Base-by-base conservation (phyloP, 352 stramenopile genomes). In the Phytophthora kernoviae region DNA sequence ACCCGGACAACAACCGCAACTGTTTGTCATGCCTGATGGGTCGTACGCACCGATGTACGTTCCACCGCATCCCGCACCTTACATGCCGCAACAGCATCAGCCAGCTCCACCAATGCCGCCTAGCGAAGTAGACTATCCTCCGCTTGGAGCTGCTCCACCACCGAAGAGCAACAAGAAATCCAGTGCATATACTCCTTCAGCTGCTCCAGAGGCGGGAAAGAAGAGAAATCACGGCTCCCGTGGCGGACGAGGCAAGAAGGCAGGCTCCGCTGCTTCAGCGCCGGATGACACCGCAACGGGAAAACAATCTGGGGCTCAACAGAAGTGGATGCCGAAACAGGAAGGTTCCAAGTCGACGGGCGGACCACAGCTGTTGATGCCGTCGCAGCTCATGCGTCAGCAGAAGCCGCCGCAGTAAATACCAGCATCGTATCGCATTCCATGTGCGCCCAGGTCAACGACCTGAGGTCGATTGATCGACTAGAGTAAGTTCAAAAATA, bases 351-450 rank as follows among this genome's bases (percentile, higher is more conserved):
- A 69, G 46, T 24, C 70, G 0, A 58, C 65, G 40, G 39, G 56
- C 27, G 56, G 46, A 24, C 51, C 55, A 7, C 58, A 73, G 17
- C 50, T 87, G 14, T 54, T 87, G 22, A 62, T 87, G 18, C 77
- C 77, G n/a, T 66, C 77, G 22, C 77, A 87, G 63, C 39, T 87
- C 14, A 55, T 87, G 65, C 67, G 73, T 10, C 71, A 85, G 18
- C 70, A 83, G 22, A 73, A 81, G 56, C 69, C 79, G 37, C 58
- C 78, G 46, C 44, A 70, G 24, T 61, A 71, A 49, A 34, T 30
- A 20, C 37, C 8, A 15, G 34, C 14, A 15, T 41, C 18, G 34
- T 11, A 11, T 34, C 30, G 30, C 30, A 34, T 34, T 11, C 10
- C 33, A 39, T 39, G 33, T 39, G 9, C 33, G 14, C 33, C 33